Evolutionary conservation across 1,284 basidiomycete genomes (phyloP), one percentile per base, ranked within the genome.

Genomic region (Malassezia obtusa): DNA sequence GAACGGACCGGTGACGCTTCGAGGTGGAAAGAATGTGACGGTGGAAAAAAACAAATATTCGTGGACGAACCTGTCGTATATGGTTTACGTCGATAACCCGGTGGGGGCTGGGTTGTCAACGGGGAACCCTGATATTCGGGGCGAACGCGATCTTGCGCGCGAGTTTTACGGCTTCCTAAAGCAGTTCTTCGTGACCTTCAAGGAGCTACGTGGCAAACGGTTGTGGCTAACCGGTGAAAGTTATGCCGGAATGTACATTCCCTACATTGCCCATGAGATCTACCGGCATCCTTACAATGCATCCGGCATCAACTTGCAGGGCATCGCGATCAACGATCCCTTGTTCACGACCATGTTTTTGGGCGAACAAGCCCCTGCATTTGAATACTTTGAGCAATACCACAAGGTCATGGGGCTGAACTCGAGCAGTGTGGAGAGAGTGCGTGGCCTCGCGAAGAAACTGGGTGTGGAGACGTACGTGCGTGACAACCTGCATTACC

Each of bases 201-300:
- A 41, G 12, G 52, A 62, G 43, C 30, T 65, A 10, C 45, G 57
- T 24, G 53, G 57, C 38, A 58, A 64, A 36, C 64, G 61, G 35
- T 61, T 63, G 2, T 63, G 53, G 38, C 35, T 52, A 14, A 71
- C 65, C 0, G 68, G 68, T 24, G 65, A 69, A 78, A 89, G 86
- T 58, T 98, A 84, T 71, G 92, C 90, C n/a, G 92, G 94, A n/a
- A 90, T 95, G 77, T 96, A 88, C 78, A 91, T 96, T 60, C 92
- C 94, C 12, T 92, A 90, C 75, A 89, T 94, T 63, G 68, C 74
- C 9, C 44, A 61, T 32, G 41, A 56, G 22, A 68, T 73, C 44
- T 46, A 52, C 30, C 41, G 50, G 15, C 52, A 63, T 24, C 24
- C 57, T 28, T 33, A 44, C 26, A 58, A 50, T 9, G 40, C 49